Conservation (phyloP, 345 rosid species). For the Schrenkiella parvula region DNA sequence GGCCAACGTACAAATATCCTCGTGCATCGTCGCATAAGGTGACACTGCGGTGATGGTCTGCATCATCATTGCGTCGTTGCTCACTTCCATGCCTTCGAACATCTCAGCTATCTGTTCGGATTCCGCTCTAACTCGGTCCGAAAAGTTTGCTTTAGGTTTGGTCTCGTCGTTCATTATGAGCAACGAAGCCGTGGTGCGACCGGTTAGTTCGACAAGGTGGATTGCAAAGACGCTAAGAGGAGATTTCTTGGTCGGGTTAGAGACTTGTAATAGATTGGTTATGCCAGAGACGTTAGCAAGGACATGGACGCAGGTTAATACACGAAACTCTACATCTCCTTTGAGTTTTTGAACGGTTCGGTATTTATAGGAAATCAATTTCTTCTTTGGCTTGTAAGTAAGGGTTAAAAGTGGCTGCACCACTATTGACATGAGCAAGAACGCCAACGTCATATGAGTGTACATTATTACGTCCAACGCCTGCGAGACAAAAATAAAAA, state of each 20-base stretch:
- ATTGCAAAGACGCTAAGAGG: conserved; percentile 40
- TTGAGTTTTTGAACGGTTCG: conserved; percentile 41
- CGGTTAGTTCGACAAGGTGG: conserved; percentile 56
- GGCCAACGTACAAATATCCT: conserved; percentile 55
- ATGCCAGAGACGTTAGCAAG: conserved; percentile 33
- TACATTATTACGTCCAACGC: conserved; percentile 38
- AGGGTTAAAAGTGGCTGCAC: conserved; percentile 39
- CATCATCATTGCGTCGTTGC: conserved; percentile 14
- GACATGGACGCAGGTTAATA: conserved; percentile 42
- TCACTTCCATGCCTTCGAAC: conserved; percentile 34
- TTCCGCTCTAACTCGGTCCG: conserved; percentile 28
- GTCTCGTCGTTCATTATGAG: conserved; percentile 46
- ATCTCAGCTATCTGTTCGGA: conserved; percentile 36
- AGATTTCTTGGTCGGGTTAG: conserved; percentile 39
- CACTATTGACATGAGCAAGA: conserved; percentile 41
- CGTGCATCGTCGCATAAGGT: conserved; percentile 56
- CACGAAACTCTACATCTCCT: conserved; percentile 33
- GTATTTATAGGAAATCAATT: conserved; percentile 21
- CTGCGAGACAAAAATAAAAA: conserved; percentile 8
- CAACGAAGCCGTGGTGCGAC: conserved; percentile 47
- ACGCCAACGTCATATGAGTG: conserved; percentile 33
- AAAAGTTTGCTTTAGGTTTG: conserved; percentile 13
- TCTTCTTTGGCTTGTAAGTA: conserved; percentile 32
- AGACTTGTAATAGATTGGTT: conserved; percentile 42
- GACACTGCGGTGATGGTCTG: conserved; percentile 52